Base-by-base conservation (phyloP, 139 green algal genomes). In the Spirogloea muscicola region DNA sequence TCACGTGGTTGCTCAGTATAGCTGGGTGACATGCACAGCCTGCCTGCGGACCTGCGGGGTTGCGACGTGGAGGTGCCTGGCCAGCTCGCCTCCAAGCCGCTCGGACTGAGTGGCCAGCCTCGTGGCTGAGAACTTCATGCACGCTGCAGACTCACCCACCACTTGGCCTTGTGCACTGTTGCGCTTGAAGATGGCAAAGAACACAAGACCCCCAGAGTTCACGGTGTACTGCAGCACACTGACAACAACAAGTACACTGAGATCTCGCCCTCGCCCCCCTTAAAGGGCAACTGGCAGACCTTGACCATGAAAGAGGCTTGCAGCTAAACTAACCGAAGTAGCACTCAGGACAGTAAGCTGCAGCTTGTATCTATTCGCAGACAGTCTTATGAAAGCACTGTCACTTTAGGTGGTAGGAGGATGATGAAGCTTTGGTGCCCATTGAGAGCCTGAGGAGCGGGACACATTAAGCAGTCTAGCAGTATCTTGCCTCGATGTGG, bases 41-140 rank as follows among this genome's bases (percentile, higher is more conserved):
- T n/a, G n/a, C n/a, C n/a, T n/a, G n/a, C n/a, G n/a, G 44, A 76
- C 68, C 68, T 72, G 68, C 3, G 68, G 68, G 39, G 68, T 70
- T 29, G 68, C 51, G 1, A 76, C 59, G 1, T n/a, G 18, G 3
- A 76, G 27, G 34, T 76, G 43, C 43, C 25, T 25, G 31, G 68
- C 68, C 38, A 76, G 51, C 48, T 76, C 68, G 29, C 29, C 42
- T 34, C 68, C 68, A 10, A 76, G 51, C 16, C 48, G 40, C 58
- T 76, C 43, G 1, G 51, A 41, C 49, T 76, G 68, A 16, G 57
- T 69, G n/a, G 59, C 68, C 1, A 76, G 27, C 31, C 68, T 36
- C 31, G 29, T 72, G 10, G 49, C 34, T 1, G 51, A 29, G 40
- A 61, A 61, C 36, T 76, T 74, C 34, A 74, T 62, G 31, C 51